phyloP scores from a whole-genome alignment of 202 grass and related monocot species.

The Panicum hallii region DNA sequence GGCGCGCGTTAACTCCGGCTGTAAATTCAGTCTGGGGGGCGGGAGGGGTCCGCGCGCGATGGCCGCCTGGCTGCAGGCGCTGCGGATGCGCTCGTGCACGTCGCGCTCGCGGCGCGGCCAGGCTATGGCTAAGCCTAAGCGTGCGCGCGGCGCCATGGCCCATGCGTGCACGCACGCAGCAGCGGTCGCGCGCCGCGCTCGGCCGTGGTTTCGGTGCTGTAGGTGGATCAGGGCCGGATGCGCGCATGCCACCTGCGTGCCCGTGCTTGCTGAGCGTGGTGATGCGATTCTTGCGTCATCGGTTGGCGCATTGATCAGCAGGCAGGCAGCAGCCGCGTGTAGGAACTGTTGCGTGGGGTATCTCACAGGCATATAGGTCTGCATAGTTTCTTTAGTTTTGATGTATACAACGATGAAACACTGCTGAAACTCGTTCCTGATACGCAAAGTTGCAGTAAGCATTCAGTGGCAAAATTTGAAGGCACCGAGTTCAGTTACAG shows the following conservation, averaged over 20 bases:
- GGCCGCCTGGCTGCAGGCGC: not conserved
- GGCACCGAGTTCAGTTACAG: not conserved
- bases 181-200: not conserved
- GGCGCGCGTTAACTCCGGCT: slow-evolving; percentile 17
- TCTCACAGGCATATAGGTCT: too few relatives aligned
- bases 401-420: not conserved
- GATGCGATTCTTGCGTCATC: not conserved
- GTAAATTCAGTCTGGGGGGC: not conserved
- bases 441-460: not conserved
- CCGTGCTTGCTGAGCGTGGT: not conserved
- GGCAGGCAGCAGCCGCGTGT: too few relatives aligned
- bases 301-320: not conserved
- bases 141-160: too few relatives aligned
- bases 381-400: too few relatives aligned
- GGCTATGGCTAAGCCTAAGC: not conserved
- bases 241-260: not conserved
- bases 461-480: not conserved
- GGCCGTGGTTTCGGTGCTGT: not conserved
- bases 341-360: too few relatives aligned
- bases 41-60: too few relatives aligned
- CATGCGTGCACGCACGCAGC: not conserved
- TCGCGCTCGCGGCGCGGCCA: slow-evolving; percentile 25
- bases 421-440: not conserved
- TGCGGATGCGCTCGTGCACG: slow-evolving; percentile 21
- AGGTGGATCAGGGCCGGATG: not conserved